Evolutionary conservation across 208 protist species (phyloP), one percentile per base, ranked within the genome.

Genomic region (Porcisia deanei): DNA sequence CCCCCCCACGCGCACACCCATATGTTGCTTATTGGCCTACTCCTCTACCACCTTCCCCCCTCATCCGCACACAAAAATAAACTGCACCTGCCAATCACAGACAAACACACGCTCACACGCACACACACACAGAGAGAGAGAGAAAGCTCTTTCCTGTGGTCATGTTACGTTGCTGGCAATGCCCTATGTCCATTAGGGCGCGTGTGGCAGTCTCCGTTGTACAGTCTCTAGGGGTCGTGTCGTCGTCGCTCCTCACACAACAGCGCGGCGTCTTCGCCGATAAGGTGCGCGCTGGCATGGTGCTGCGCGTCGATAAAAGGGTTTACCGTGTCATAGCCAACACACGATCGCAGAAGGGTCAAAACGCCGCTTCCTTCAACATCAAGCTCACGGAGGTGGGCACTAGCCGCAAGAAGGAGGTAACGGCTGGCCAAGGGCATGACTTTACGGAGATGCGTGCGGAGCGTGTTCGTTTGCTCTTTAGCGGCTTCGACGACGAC

Each of bases 401-500:
- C 45, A 90, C 88, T 1, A 83, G 82, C 8, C 81, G 89, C 0
- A 93, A 89, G 77, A 97, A 97, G 83, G 90, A 95, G 71, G 90
- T 97, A 52, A 96, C 89, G 34, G 89, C 90, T 16, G 88, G 86
- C 2, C 91, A 94, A 75, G 93, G 93, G 22, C 89, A 94, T 73
- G 93, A 97, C 77, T 95, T 97, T 76, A 61, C 87, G 20, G 91
- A 97, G 76, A 87, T 93, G 47, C 90, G 89, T 8, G 84, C 90
- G 20, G 87, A 94, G 77, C 89, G 93, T 5, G 85, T 97, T 43
- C 88, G 90, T 10, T 80, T 97, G 30, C 85, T 96, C 6, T 97
- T 97, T 70, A 95, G 90, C 82, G 93, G 93, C 71, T 97, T 97
- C 79, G 93, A 97, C 76, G 93, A 97, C 73, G 86, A 97, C 67